Evolutionary conservation across 2,329 filamentous ascomycete genomes (phyloP).

Genomic region (Penicillium sp.): DNA sequence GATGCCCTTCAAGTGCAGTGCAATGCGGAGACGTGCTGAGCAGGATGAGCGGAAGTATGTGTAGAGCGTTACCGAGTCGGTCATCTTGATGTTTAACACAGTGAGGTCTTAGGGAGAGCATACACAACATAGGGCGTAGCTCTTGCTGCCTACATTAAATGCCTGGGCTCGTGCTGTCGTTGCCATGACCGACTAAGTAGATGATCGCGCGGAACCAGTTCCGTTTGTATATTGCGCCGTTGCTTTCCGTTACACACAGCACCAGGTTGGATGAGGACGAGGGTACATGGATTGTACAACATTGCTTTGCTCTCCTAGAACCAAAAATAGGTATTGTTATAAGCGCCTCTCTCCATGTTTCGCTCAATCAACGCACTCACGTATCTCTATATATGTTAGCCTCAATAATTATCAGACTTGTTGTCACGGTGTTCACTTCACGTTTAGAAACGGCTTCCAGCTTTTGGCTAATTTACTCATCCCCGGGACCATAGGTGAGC

Average conservation of each 20-base stretch:
- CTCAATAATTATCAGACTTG: no score
- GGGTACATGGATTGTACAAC: neutral
- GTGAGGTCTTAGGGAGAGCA: neutral
- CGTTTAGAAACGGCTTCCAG: no score
- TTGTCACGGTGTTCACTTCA: no score
- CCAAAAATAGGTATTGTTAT: neutral
- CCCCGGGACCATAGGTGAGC: no score
- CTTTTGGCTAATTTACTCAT: no score
- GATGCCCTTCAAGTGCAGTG: constrained; percentile 54
- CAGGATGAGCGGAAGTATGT: constrained; percentile 62
- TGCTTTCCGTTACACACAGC: constrained; percentile 1
- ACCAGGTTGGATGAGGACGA: neutral
- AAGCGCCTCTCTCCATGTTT: neutral
- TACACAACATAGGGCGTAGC: neutral
- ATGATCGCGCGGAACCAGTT: constrained; percentile 3
- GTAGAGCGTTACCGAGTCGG: constrained; percentile 44
- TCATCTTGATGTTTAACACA: constrained; percentile 13
- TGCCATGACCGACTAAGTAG: neutral
- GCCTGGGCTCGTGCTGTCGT: neutral
- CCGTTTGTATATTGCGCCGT: constrained; percentile 1
- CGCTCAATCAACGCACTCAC: neutral
- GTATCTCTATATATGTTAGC: neutral
- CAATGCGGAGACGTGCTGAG: constrained; percentile 58
- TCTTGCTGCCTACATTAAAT: neutral
- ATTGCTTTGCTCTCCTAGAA: neutral